Evolutionary conservation across 1,139 yeast species (phyloP), one percentile per base, ranked within the genome.

Genomic region (Debaryomyces sp.): DNA sequence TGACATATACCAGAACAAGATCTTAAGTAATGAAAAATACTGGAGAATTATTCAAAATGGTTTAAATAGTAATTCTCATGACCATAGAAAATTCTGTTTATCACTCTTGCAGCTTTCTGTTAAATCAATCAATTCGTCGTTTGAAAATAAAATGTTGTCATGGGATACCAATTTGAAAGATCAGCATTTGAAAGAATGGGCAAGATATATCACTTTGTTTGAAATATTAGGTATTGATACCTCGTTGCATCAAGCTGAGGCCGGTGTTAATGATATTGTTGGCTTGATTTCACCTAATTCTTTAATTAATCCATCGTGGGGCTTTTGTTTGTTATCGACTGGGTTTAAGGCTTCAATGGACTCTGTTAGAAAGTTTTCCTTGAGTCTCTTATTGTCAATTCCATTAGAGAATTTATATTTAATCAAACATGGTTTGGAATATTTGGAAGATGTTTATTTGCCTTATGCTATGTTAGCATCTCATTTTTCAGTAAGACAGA

Each of bases 221-320:
- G 96, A 91, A 60, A 87, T 91, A 43, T 70, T 89, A 36, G 95
- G 91, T 1, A 78, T 91, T 43, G 97, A 91, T 62, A 85, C 96
- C 0, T 88, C 97, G 0, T 70, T 89, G 58, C 92, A 91, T 59
- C 97, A 91, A 65, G 84, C 94, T 0, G 85, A 85, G 56, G 97
- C 91, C 10, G 95, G 96, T 0, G 67, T 81, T 2, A 68, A 69
- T 6, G 96, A 89, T 59, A 78, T 91, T 37, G 65, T 84, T 5
- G 70, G 69, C 2, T 66, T 89, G 22, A 73, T 89, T 37, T 71
- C 84, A 0, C 78, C 82, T 1, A 56, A 62, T 1, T 77, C 84
- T 0, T 66, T 77, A 17, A 73, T 86, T 34, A 80, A 83, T 48
- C 84, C 92, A 0, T 72, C 81, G 0, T 91, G 97, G 96, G 87